Percentiles rank a stretch among this genome's conserved stretches.
phyloP scores from a whole-genome alignment of 768 basidiomycete species.

The Lentinula aciculospora region DNA sequence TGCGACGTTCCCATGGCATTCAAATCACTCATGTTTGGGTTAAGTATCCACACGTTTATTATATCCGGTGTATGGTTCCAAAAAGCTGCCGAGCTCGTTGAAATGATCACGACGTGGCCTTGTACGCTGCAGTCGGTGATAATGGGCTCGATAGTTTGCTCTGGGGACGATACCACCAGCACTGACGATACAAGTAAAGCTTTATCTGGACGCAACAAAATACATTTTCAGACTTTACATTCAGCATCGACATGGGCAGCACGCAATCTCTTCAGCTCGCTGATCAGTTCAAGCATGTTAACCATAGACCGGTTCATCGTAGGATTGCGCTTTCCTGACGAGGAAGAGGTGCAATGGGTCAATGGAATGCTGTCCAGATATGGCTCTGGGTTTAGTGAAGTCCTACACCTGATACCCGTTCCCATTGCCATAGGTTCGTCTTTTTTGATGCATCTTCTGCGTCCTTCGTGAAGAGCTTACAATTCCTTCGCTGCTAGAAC shows the following conservation, averaged over 20 bases:
- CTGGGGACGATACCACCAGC: not conserved
- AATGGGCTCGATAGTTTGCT: not conserved
- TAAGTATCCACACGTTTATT: not conserved
- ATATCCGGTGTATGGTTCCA: not conserved
- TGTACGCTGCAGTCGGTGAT: not conserved
- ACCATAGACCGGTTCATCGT: not conserved
- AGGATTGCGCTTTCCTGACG: not conserved
- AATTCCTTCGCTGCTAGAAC: not conserved
- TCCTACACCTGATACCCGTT: not conserved
- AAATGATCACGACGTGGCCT: not conserved
- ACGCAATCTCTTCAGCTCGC: not conserved
- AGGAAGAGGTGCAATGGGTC: not conserved
- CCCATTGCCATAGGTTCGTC: not conserved
- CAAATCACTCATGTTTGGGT: not conserved
- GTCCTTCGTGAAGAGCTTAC: not conserved
- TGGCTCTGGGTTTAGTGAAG: not conserved
- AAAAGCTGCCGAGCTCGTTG: not conserved
- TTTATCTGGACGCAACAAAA: not conserved
- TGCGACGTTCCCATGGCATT: not conserved
- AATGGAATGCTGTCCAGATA: not conserved
- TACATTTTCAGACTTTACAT: not conserved
- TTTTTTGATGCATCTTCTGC: not conserved
- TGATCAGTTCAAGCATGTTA: not conserved
- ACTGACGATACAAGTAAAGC: not conserved
- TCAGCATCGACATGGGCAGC: not conserved